Evolutionary conservation across 352 stramenopile genomes (phyloP), one percentile per base, ranked within the genome.

Genomic region (Vaucheria bursata): DNA sequence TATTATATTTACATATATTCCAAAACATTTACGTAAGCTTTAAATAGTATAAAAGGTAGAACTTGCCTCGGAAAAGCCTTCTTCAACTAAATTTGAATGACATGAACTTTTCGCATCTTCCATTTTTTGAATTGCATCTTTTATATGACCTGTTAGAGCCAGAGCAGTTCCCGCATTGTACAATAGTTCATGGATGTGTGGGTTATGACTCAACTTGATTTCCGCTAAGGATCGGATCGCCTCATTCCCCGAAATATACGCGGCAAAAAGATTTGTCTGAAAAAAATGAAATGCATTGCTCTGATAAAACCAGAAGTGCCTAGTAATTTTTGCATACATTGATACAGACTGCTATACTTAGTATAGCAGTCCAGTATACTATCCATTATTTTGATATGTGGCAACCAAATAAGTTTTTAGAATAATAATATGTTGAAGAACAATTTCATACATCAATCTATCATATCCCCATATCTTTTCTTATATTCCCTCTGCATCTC

Each of bases 121-220:
- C 12, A 39, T 1, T 0, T 71, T 70, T 36, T 66, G 68, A 18
- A 7, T 52, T 29, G 67, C 40, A n/a, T 34, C 75, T 53, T 80
- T 74, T 29, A 65, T 50, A 0, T 34, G 33, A 18, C 74, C 67
- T 70, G 64, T 70, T 70, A 66, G 71, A 67, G 38, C 75, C 75
- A 32, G 5, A 34, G 76, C 76, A 33, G 76, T 81, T 4, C 65
- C 76, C 52, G 75, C 67, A 40, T 81, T 81, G 70, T 79, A 81
- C 6, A 81, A 40, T 12, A 81, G 70, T 72, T 81, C 76, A 59
- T 71, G 75, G 32, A 52, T 31, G 32, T 53, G 34, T n/a, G 70
- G 70, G 68, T 76, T 71, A 25, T 76, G 67, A 25, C 79, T 59
- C 70, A 76, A 3, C 45, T 59, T 72, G 75, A 37, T 31, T 36